These are phyloP conservation scores for Apiotrichum domesticum DNA, from an alignment of 1,284 basidiomycete genomes.

Conservation along the genomic window DNA sequence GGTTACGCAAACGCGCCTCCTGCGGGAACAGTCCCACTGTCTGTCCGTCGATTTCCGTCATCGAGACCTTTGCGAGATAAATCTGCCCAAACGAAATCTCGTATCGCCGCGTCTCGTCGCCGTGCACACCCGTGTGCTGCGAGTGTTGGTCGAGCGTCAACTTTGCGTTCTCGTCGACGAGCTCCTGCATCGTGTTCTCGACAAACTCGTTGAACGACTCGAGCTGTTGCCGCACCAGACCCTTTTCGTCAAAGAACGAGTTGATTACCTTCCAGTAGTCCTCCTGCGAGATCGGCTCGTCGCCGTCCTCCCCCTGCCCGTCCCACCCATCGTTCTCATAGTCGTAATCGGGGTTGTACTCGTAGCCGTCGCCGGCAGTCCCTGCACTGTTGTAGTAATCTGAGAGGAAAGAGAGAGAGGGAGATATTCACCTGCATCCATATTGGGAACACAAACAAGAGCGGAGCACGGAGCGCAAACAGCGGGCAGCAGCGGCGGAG, in stretches of 20 bases:
- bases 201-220: slow-evolving; percentile 99
- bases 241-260: slow-evolving; percentile 94
- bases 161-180: slow-evolving; percentile 91
- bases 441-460: slow-evolving; percentile 14
- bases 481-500: background rate
- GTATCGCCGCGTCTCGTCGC: slow-evolving; percentile 76
- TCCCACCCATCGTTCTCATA: slow-evolving; percentile 19
- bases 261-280: slow-evolving; percentile 95
- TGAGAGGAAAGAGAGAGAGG: background rate
- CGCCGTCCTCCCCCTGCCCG: slow-evolving; percentile 51
- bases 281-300: slow-evolving; percentile 73
- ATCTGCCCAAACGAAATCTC: slow-evolving; percentile 98
- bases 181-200: slow-evolving; percentile 99
- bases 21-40: slow-evolving; percentile 94
- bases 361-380: slow-evolving; percentile 29
- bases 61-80: slow-evolving; percentile 87
- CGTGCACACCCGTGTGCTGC: slow-evolving; percentile 81
- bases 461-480: background rate
- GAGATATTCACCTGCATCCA: slow-evolving; percentile 43
- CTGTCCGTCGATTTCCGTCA: slow-evolving; percentile 92
- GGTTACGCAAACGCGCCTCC: slow-evolving; percentile 86
- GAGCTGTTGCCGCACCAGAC: slow-evolving; percentile 94
- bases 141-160: slow-evolving; percentile 93
- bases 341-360: slow-evolving; percentile 31
- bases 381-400: slow-evolving; percentile 23